Evolutionary conservation across 176 grass and related monocot genomes (phyloP).

Genomic region (Oryza officinalis): DNA sequence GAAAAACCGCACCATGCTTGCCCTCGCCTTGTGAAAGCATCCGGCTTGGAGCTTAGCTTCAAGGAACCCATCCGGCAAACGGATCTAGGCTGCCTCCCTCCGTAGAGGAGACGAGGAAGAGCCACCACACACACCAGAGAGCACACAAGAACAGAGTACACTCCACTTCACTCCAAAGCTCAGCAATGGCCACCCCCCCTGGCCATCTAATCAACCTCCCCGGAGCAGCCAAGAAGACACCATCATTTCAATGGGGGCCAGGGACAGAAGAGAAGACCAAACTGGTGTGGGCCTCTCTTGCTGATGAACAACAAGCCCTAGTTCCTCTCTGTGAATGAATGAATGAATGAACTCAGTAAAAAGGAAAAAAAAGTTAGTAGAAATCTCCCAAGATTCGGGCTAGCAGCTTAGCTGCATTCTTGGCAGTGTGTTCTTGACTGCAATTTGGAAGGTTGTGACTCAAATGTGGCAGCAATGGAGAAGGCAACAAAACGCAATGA

Average conservation of each 20-base stretch:
- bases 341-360: not conserved
- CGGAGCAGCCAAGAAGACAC: constrained; percentile 6
- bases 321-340: not conserved
- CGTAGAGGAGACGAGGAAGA: not conserved
- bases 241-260: not conserved
- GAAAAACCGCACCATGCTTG: constrained; percentile 56
- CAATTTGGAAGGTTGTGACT: not conserved
- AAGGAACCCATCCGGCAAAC: constrained; percentile 44
- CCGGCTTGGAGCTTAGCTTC: constrained; percentile 63
- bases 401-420: not conserved
- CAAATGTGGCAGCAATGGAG: not conserved
- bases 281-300: not conserved
- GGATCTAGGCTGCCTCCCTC: constrained; percentile 16
- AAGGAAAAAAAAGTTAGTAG: not conserved
- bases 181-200: constrained; percentile 7
- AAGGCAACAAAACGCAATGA: not conserved
- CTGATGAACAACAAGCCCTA: constrained; percentile 23
- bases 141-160: constrained; percentile 16
- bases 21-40: constrained; percentile 60
- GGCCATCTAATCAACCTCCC: constrained; percentile 6
- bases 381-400: not conserved
- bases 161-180: constrained; percentile 22
- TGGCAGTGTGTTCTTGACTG: constrained; percentile 18
- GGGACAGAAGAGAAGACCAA: not conserved
- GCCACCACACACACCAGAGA: not conserved